These are phyloP conservation scores for Claviceps sp. DNA, from an alignment of 2,329 filamentous ascomycete genomes.

Conservation along the genomic window DNA sequence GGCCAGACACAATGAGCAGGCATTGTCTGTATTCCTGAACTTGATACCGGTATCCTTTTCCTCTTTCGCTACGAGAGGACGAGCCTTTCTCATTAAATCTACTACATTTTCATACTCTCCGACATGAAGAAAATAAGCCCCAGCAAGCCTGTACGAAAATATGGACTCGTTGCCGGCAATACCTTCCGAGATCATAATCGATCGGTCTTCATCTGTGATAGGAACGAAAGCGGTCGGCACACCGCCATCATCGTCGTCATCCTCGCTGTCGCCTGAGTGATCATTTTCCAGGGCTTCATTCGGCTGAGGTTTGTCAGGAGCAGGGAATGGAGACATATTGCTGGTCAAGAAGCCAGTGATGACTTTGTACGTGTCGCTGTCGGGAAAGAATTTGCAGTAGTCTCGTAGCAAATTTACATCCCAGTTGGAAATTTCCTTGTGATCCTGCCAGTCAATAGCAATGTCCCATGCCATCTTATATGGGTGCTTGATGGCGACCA, in stretches of 20 bases:
- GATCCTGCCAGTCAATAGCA: conserved; percentile 77
- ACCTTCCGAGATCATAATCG: conserved; percentile 69
- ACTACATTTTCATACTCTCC: conserved; percentile 77
- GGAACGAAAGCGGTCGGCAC: conserved; percentile 40
- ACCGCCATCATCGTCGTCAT: conserved; percentile 45
- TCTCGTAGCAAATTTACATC: conserved; percentile 66
- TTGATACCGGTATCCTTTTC: conserved; percentile 52
- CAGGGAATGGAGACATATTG: conserved; percentile 69
- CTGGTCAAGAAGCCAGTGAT: conserved; percentile 73
- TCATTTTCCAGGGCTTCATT: conserved; percentile 15
- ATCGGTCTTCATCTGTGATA: conserved; percentile 61
- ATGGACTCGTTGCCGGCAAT: conserved; percentile 55
- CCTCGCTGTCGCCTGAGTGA: conserved; percentile 42
- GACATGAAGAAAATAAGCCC: conserved; percentile 68
- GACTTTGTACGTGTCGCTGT: conserved; percentile 69
- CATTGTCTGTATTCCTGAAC: conserved; percentile 58
- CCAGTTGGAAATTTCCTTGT: conserved; percentile 59
- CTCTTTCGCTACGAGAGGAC: conserved; percentile 46
- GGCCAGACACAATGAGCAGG: conserved; percentile 63
- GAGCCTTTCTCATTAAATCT: conserved; percentile 64
- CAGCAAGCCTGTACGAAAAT: conserved; percentile 71
- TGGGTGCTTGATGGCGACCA: conserved; percentile 92
- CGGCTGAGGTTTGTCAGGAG: conserved; percentile 12
- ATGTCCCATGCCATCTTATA: conserved; percentile 86
- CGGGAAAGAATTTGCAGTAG: conserved; percentile 74